Percentiles rank a stretch among this genome's conserved stretches.
Conservation (phyloP, 345 rosid species). For the Pistacia vera region DNA sequence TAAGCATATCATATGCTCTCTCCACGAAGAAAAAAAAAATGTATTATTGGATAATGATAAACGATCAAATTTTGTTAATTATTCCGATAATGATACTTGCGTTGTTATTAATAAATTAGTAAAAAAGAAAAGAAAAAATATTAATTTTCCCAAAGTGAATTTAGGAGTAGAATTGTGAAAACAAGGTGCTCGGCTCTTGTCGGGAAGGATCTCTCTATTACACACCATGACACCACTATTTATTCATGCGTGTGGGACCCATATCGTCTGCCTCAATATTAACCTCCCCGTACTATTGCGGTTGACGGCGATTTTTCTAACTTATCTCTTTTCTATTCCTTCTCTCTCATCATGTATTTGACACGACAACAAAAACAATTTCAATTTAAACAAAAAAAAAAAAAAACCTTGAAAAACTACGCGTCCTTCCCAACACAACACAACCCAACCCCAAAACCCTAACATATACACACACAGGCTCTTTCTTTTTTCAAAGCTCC, state of each 20-base stretch:
- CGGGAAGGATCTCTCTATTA: constrained; percentile 26
- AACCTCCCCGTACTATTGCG: constrained; percentile 39
- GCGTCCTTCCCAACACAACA: constrained; percentile 19
- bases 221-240: neutral
- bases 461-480: neutral
- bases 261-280: constrained; percentile 14
- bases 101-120: no score
- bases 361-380: constrained; percentile 12
- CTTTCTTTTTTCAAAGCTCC: neutral
- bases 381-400: neutral
- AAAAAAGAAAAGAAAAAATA: no score
- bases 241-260: constrained; percentile 45
- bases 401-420: constrained; percentile 22
- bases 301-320: constrained; percentile 40
- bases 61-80: no score
- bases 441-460: constrained; percentile 9
- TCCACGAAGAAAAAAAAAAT: no score
- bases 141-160: no score
- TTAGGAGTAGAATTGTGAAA: neutral
- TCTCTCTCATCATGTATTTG: constrained; percentile 1
- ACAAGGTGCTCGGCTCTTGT: constrained; percentile 22
- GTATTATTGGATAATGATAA: no score
- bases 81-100: no score
- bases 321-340: constrained; percentile 22
- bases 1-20: no score